Evolutionary conservation across 2,329 filamentous ascomycete species (phyloP).

Genomic region (Orbilia brochopaga): DNA sequence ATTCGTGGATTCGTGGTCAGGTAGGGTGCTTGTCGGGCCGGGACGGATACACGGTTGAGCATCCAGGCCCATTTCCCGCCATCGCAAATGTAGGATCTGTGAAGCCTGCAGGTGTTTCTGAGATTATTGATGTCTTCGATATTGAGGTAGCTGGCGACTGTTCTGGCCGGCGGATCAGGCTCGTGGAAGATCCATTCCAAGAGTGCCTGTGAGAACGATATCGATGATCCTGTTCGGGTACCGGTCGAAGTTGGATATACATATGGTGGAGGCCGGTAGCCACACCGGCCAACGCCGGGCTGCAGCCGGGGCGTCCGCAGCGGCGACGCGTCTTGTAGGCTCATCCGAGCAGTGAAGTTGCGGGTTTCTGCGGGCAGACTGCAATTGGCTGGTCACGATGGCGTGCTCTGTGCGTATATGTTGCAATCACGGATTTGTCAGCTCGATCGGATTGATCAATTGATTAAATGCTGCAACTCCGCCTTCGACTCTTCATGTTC

Average conservation of each 20-base stretch:
- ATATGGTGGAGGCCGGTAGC: no score
- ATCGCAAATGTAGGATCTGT: slow-evolving; percentile 24
- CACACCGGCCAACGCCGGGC: slow-evolving; percentile 15
- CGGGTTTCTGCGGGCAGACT: slow-evolving; percentile 19
- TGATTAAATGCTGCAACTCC: slow-evolving; percentile 30
- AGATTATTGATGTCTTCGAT: slow-evolving; percentile 46
- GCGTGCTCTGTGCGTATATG: slow-evolving; percentile 49
- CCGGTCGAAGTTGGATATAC: slow-evolving; percentile 19
- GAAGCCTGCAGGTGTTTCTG: slow-evolving; percentile 28
- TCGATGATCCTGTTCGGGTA: no score
- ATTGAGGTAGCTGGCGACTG: slow-evolving; percentile 41
- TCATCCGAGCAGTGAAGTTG: slow-evolving; percentile 12
- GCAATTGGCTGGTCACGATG: slow-evolving; percentile 33
- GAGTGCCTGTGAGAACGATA: slow-evolving; percentile 6
- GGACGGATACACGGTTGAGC: slow-evolving; percentile 22
- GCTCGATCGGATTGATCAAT: slow-evolving; percentile 6
- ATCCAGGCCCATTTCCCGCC: slow-evolving; percentile 44
- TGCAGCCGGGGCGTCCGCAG: slow-evolving; percentile 35
- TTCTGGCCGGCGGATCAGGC: slow-evolving; percentile 32
- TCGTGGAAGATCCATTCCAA: slow-evolving; percentile 39
- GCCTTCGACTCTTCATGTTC: no score
- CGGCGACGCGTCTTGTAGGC: slow-evolving; percentile 22
- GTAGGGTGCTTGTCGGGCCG: slow-evolving; percentile 27
- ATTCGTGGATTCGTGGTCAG: slow-evolving; percentile 17
- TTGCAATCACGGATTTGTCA: slow-evolving; percentile 48